Percentiles rank a stretch among this genome's conserved stretches.
These are phyloP conservation scores for Batrachochytrium dendrobatidis DNA, from an alignment of 371 early-diverging fungal species.

Conservation along the genomic window DNA sequence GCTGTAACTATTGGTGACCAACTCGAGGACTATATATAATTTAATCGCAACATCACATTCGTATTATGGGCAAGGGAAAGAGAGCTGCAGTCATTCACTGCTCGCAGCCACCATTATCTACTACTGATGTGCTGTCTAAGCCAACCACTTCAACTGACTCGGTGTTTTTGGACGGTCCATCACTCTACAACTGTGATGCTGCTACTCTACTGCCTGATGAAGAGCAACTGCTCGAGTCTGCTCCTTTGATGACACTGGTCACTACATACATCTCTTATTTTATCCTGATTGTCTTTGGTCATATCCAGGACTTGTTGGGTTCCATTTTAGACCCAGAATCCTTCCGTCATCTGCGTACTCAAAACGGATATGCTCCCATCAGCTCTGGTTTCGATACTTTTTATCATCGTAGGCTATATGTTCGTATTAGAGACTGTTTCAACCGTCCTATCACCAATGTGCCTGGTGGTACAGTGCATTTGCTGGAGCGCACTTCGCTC, in stretches of 20 bases:
- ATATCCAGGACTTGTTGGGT: slow-evolving; percentile 75
- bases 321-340: slow-evolving; percentile 62
- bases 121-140: not conserved
- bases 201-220: not conserved
- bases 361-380: slow-evolving; percentile 71
- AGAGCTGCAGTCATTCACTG: not conserved
- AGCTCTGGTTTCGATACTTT: slow-evolving; percentile 95
- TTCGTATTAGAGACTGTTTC: slow-evolving; percentile 94
- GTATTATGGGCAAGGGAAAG: slow-evolving; percentile 1
- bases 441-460: slow-evolving; percentile 95
- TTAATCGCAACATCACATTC: no score
- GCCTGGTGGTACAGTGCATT: slow-evolving; percentile 84
- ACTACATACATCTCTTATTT: slow-evolving; percentile 95
- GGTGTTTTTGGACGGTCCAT: not conserved
- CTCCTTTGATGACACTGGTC: slow-evolving; percentile 70
- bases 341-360: slow-evolving; percentile 63
- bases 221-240: slow-evolving; percentile 43
- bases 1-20: no score
- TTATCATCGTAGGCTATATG: slow-evolving; percentile 91
- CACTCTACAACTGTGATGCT: not conserved
- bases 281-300: slow-evolving; percentile 89
- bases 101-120: not conserved
- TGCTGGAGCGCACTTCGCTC: slow-evolving; percentile 75
- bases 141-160: not conserved
- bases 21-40: no score